Percentiles rank a stretch among this genome's conserved stretches.
Evolutionary conservation across 164 flowering plant species (phyloP).

Genomic region (Litsea cubeba): DNA sequence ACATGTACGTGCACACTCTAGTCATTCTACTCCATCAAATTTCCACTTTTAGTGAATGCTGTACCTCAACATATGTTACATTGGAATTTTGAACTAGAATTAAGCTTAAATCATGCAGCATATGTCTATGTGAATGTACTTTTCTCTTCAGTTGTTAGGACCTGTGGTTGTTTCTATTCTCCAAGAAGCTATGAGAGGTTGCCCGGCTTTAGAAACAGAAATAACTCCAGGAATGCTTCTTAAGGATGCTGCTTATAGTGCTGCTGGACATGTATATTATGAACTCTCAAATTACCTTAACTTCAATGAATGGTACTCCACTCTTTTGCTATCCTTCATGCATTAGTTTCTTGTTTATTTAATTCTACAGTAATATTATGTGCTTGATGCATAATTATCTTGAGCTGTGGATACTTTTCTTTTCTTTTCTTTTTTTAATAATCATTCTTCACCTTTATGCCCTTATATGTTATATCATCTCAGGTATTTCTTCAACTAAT

Average conservation of each 20-base stretch:
- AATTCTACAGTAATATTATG: background rate
- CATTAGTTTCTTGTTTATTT: background rate
- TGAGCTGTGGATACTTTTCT: background rate
- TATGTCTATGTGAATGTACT: constrained; percentile 6
- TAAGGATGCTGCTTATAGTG: constrained; percentile 97
- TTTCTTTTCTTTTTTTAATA: background rate
- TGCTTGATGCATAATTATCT: background rate
- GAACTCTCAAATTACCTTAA: constrained; percentile 86
- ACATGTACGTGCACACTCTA: constrained; percentile 45
- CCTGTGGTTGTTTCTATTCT: constrained; percentile 94
- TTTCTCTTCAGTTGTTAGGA: constrained; percentile 65
- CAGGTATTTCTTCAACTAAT: background rate
- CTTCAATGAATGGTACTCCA: constrained; percentile 79
- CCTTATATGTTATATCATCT: background rate
- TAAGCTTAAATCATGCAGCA: background rate
- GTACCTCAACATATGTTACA: background rate
- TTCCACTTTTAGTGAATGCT: background rate
- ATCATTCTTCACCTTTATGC: background rate
- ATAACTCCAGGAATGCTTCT: constrained; percentile 83
- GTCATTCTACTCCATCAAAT: background rate
- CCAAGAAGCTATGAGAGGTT: constrained; percentile 87
- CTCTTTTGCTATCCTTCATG: background rate
- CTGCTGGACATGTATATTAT: constrained; percentile 91
- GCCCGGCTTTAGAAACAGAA: constrained; percentile 69
- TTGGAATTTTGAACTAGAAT: background rate